These are phyloP conservation scores for Entomortierella beljakovae DNA, from an alignment of 192 early-diverging fungal genomes.

Conservation along the genomic window DNA sequence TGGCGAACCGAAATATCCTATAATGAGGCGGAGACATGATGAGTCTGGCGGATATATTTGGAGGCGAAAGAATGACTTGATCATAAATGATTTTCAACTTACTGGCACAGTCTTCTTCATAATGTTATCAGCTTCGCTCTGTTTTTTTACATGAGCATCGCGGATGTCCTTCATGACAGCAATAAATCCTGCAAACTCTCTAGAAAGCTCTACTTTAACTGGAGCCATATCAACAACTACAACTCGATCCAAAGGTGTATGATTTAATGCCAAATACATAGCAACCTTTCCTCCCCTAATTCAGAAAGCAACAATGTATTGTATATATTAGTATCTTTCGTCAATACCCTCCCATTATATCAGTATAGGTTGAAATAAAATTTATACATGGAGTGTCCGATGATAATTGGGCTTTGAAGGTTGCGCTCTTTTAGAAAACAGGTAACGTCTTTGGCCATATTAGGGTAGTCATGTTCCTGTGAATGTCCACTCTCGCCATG, in stretches of 20 bases:
- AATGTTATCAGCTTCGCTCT: slow-evolving; percentile 70
- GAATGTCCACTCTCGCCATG: slow-evolving; percentile 91
- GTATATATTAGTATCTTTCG: not conserved
- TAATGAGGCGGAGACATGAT: not conserved
- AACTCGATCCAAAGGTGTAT: slow-evolving; percentile 64
- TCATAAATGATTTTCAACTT: slow-evolving; percentile 4
- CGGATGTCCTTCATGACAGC: slow-evolving; percentile 70
- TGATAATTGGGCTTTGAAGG: slow-evolving; percentile 66
- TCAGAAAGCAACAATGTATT: slow-evolving; percentile 6
- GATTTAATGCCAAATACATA: slow-evolving; percentile 73
- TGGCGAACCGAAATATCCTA: slow-evolving; percentile 72
- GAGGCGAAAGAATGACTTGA: too few species aligned
- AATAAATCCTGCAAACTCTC: slow-evolving; percentile 70
- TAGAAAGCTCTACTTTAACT: slow-evolving; percentile 55
- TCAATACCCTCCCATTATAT: not conserved
- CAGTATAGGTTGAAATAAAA: not conserved
- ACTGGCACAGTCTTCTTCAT: slow-evolving; percentile 58
- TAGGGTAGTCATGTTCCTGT: slow-evolving; percentile 70
- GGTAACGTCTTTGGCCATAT: slow-evolving; percentile 84
- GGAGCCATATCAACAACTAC: slow-evolving; percentile 83
- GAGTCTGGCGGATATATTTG: too few species aligned
- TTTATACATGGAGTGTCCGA: slow-evolving; percentile 92
- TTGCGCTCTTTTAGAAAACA: slow-evolving; percentile 73
- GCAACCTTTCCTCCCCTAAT: slow-evolving; percentile 80
- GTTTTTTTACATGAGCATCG: slow-evolving; percentile 54